Evolutionary conservation across 2,329 filamentous ascomycete species (phyloP).

Genomic region (Colletotrichum theobromicola): DNA sequence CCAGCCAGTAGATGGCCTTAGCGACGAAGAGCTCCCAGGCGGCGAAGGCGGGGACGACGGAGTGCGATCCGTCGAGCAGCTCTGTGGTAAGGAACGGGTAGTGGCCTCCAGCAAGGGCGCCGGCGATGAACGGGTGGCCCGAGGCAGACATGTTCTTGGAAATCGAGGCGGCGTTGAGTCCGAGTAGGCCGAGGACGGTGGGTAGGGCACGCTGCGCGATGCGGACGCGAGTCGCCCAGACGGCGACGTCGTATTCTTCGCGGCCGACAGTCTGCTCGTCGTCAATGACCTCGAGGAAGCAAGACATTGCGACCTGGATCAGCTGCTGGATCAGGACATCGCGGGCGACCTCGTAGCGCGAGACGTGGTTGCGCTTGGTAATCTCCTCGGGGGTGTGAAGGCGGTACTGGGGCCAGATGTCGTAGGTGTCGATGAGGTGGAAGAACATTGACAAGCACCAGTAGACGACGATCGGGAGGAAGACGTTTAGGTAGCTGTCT

Average conservation of each 20-base stretch:
- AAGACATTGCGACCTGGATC: conserved; percentile 79
- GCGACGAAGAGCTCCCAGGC: conserved; percentile 80
- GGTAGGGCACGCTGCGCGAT: conserved; percentile 82
- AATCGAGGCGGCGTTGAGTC: conserved; percentile 76
- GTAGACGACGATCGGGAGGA: conserved; percentile 83
- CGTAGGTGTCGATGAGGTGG: conserved; percentile 84
- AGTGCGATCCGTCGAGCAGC: conserved; percentile 55
- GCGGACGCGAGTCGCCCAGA: conserved; percentile 86
- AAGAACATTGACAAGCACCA: conserved; percentile 88
- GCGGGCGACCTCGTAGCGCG: conserved; percentile 82
- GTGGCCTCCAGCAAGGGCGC: conserved; percentile 77
- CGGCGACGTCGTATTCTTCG: conserved; percentile 84
- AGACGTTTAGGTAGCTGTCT: conserved; percentile 79
- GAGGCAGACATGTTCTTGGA: conserved; percentile 76
- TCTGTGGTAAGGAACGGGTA: conserved; percentile 75
- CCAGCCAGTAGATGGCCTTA: conserved; percentile 78
- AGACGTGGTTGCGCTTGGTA: conserved; percentile 83
- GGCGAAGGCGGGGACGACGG: conserved; percentile 74
- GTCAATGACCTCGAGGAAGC: conserved; percentile 74
- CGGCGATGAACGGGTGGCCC: conserved; percentile 73
- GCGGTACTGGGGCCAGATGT: conserved; percentile 89
- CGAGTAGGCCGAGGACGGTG: conserved; percentile 70
- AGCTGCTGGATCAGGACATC: conserved; percentile 93
- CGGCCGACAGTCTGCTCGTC: conserved; percentile 75
- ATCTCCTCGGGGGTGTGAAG: conserved; percentile 95